These are phyloP conservation scores for Lepidium africanum DNA, from an alignment of 345 rosid species.

Conservation along the genomic window DNA sequence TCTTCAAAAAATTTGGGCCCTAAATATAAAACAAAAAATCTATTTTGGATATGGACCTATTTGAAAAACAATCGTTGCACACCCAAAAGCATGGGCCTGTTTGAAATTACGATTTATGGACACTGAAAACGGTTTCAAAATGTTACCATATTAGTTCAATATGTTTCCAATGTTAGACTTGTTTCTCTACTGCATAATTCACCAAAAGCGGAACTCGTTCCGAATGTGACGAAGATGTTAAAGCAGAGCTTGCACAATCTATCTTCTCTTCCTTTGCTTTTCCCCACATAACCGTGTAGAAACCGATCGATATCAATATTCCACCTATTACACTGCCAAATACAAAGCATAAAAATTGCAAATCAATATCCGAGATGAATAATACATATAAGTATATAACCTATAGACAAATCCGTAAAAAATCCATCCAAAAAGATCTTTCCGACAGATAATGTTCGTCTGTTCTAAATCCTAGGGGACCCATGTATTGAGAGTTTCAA, in stretches of 20 bases:
- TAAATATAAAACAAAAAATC: too few species aligned
- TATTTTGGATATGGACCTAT: too few species aligned
- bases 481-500: not conserved
- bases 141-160: not conserved
- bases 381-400: not conserved
- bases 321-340: constrained; percentile 60
- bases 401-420: too few species aligned
- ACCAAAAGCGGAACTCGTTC: constrained; percentile 46
- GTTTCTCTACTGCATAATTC: constrained; percentile 34
- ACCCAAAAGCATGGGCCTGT: too few species aligned
- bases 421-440: too few species aligned
- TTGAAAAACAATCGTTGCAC: too few species aligned
- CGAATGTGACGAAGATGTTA: constrained; percentile 5
- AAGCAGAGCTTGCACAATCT: constrained; percentile 1
- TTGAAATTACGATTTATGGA: not conserved
- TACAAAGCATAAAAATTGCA: not conserved
- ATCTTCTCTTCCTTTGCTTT: constrained; percentile 54
- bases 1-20: too few species aligned
- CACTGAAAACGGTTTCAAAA: not conserved
- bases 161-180: constrained; percentile 1
- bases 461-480: not conserved
- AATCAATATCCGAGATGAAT: not conserved
- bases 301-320: constrained; percentile 52
- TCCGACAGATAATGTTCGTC: too few species aligned
- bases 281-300: constrained; percentile 82